Evolutionary conservation across 108 stramenopile genomes (phyloP).

Genomic region (Discostella stelligeroides): DNA sequence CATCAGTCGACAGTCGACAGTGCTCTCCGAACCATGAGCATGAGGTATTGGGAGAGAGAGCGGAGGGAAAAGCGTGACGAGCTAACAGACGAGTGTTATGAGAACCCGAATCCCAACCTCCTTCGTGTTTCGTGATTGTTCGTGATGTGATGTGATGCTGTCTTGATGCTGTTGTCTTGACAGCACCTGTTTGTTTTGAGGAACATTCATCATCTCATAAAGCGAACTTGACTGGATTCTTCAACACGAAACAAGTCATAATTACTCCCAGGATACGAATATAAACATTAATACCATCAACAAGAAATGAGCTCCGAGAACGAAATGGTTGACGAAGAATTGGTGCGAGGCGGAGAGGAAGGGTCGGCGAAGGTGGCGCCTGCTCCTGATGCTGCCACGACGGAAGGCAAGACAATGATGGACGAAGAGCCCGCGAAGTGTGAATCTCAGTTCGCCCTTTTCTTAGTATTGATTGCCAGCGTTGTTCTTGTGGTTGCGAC

Average conservation of each 20-base stretch:
- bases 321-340: conserved; percentile 8
- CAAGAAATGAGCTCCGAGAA: conserved; percentile 20
- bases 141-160: too few relatives aligned
- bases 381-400: neutral
- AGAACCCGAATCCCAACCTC: too few relatives aligned
- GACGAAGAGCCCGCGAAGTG: conserved; percentile 7
- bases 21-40: too few relatives aligned
- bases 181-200: neutral
- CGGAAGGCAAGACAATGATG: conserved; percentile 1
- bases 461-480: conserved; percentile 39
- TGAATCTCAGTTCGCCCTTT: conserved; percentile 33
- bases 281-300: neutral
- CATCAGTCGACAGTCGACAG: too few relatives aligned
- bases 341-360: conserved; percentile 4
- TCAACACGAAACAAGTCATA: neutral
- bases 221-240: neutral
- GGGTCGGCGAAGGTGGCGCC: neutral
- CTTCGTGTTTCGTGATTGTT: too few relatives aligned
- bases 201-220: neutral
- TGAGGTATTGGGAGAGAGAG: too few relatives aligned
- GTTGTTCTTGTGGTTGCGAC: conserved; percentile 51
- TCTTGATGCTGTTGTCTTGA: too few relatives aligned
- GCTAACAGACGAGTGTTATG: too few relatives aligned
- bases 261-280: neutral
- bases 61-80: too few relatives aligned